phyloP scores from a whole-genome alignment of 441 rosid genomes.

The Populus hybrid region DNA sequence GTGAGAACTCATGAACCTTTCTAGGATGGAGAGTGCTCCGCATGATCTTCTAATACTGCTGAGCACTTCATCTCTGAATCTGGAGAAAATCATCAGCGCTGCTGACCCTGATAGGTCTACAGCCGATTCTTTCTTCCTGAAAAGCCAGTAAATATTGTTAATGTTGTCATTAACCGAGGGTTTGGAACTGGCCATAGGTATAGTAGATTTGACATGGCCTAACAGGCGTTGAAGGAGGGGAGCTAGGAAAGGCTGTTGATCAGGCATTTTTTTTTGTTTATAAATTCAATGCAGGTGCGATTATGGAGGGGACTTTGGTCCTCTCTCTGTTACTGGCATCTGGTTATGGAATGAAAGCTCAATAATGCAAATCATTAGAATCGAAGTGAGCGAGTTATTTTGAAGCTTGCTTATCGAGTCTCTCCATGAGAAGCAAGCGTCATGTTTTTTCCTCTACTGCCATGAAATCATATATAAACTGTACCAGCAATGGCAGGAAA shows the following conservation, averaged over 20 bases:
- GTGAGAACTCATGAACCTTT: background rate
- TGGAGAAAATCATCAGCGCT: background rate
- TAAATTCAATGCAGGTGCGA: background rate
- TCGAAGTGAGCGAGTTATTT: background rate
- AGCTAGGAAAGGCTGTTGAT: background rate
- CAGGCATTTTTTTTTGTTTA: background rate
- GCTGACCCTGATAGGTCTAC: too few relatives aligned
- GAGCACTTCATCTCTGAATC: background rate
- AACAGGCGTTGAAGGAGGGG: background rate
- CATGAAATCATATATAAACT: background rate
- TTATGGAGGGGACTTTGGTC: background rate
- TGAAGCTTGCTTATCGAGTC: background rate
- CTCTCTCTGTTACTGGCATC: background rate
- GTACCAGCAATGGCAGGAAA: background rate
- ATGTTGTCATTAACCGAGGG: background rate
- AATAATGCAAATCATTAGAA: too few relatives aligned
- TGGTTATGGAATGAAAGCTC: background rate
- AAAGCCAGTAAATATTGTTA: background rate
- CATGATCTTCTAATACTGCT: background rate
- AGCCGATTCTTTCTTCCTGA: background rate
- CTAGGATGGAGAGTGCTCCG: background rate
- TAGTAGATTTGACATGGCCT: background rate
- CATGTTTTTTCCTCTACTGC: too few relatives aligned
- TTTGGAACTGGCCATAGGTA: background rate
- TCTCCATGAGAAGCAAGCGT: background rate